Base-by-base conservation (phyloP, 306 rosid genomes). In the Lathyrus oleraceus region DNA sequence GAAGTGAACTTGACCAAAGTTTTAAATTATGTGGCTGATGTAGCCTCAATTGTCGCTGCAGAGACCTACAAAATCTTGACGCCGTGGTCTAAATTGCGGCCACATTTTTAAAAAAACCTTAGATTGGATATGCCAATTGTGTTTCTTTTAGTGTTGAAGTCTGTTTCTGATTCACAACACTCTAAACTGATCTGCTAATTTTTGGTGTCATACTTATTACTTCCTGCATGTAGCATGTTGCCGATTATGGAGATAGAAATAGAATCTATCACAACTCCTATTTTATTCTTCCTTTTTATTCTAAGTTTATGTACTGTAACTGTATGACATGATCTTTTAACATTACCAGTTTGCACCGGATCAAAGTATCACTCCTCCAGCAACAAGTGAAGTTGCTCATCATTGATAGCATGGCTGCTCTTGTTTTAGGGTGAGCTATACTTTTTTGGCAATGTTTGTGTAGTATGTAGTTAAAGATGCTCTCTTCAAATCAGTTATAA, bases 351-450 rank as follows among this genome's bases (percentile, higher is more conserved):
- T 84, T 92, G 86, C 88, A 89, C 49, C 89, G 87, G 76, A 85
- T 88, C 86, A 85, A 88, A 81, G 83, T 81, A 39, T 88, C 91
- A 75, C 85, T 88, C 71, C 85, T 86, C 74, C 89, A 85, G 75
- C 86, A 84, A 54, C 87, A 88, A 72, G 96, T 90, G 79, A 92
- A 92, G 81, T 79, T 92, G 82, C 84, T 92, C 65, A 78, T 92
- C 69, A 84, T 92, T 76, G 98, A 92, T 76, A 90, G 98, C 82
- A 88, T 92, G 93, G 88, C 96, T 81, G 89, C 98, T 70, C 89
- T 90, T 58, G 79, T 85, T 79, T 73, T 86, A 62, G 91, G 92
- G 98, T 90, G 78, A 81, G 86, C 73, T 63, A 69, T 69, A 59
- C 68, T 39, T 53, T 66, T 66, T 57, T 61, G n/a, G 54, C 42